A percentile compares a stretch with the other conserved stretches of the same genome.
phyloP scores from a whole-genome alignment of 257 asterid genomes.

The Nicotiana tabacum region DNA sequence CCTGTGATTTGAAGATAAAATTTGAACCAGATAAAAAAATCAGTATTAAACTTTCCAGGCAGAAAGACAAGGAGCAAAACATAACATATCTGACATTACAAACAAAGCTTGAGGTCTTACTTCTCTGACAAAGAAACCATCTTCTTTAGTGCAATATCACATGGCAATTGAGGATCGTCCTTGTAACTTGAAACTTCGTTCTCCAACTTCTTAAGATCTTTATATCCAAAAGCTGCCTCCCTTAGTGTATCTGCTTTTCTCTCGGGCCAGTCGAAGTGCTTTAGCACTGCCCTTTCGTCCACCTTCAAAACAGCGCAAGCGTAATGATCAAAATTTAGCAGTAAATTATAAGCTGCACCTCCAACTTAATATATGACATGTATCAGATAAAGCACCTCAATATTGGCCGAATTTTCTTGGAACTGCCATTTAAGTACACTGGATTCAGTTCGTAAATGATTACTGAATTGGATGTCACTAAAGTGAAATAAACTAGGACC shows the following conservation, averaged over 20 bases:
- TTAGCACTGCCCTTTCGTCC: slow-evolving; percentile 90
- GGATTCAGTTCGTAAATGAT: neutral
- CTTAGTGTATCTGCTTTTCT: slow-evolving; percentile 82
- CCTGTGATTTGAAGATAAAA: slow-evolving; percentile 26
- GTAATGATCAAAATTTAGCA: neutral
- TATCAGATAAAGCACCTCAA: neutral
- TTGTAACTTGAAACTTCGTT: slow-evolving; percentile 52
- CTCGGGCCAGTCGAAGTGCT: slow-evolving; percentile 97
- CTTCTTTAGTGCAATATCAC: slow-evolving; percentile 73
- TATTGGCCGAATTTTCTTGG: neutral
- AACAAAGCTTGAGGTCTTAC: slow-evolving; percentile 28
- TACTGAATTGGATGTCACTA: neutral
- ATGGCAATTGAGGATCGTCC: slow-evolving; percentile 63
- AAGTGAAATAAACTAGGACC: neutral
- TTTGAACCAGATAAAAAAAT: neutral
- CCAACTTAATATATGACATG: neutral
- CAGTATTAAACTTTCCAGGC: neutral
- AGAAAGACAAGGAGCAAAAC: neutral
- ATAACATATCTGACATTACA: neutral
- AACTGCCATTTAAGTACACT: neutral
- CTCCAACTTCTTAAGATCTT: slow-evolving; percentile 75
- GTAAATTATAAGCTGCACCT: neutral
- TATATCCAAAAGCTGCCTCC: slow-evolving; percentile 84
- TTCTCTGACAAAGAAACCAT: slow-evolving; percentile 74
- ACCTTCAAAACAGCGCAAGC: slow-evolving; percentile 41